Evolutionary conservation across 2,329 filamentous ascomycete genomes (phyloP), one percentile per base, ranked within the genome.

Genomic region (Trichoderma brevicompactum): DNA sequence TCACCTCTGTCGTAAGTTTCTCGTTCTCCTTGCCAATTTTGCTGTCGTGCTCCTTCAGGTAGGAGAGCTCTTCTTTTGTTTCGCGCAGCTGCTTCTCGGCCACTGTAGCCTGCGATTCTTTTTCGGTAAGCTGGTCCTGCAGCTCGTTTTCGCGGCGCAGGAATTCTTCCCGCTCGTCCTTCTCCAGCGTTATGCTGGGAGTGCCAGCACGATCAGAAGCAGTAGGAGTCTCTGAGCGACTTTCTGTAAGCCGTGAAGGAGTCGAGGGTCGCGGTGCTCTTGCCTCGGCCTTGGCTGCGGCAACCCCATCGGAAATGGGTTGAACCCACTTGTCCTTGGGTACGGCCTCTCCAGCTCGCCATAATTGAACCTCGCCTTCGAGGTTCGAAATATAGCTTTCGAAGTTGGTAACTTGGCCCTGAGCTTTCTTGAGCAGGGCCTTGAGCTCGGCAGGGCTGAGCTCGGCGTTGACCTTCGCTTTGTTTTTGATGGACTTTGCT

Each of bases 401-500:
- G 77, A 96, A 98, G 15, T 88, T 94, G 23, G 91, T 92, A 70
- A 95, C 89, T 76, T 97, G 94, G 60, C 86, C 88, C 78, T 97
- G 94, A 13, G 93, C 92, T 79, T 97, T 97, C 80, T 92, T 94
- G 76, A 99, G 88, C 74, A 97, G 85, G 56, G 89, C 85, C 80
- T 98, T 99, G 82, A 99, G 88, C 79, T 99, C 95, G 12, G 93
- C 88, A 52, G 95, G 95, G 74, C 94, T 98, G 73, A 99, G 87
- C 79, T 99, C 95, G 52, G 94, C 94, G 76, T 99, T 99, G 85
- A 99, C 91, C 89, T 98, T 99, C 79, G 95, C 95, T 85, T 98
- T 98, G 83, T 98, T 98, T 89, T 98, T 97, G 83, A 99, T 99
- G 0, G 92, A 92, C 83, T 99, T 99, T 65, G 95, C 95, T 76